Percentiles rank a stretch among this genome's conserved stretches.
These are phyloP conservation scores for Aspergillus pseudoviridinutans DNA, from an alignment of 2,329 filamentous ascomycete genomes.

Conservation along the genomic window DNA sequence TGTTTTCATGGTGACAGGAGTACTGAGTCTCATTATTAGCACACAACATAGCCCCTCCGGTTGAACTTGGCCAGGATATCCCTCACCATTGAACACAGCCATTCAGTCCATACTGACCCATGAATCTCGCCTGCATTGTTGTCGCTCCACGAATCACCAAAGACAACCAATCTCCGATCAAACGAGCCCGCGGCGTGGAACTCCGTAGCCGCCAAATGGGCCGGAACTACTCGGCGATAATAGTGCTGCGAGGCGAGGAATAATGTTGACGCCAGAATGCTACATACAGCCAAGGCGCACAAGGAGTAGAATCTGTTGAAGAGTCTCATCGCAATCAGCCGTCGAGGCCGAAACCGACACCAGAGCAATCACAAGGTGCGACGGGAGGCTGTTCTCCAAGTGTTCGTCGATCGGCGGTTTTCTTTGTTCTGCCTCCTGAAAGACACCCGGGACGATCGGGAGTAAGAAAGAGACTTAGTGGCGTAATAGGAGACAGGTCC, in stretches of 20 bases:
- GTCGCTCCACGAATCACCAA: slow-evolving; percentile 40
- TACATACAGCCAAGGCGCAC: slow-evolving; percentile 25
- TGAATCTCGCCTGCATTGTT: slow-evolving; percentile 25
- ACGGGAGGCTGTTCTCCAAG: background rate
- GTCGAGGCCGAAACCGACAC: slow-evolving; percentile 5
- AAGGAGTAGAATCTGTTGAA: slow-evolving; percentile 30
- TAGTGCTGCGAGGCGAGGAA: slow-evolving; percentile 23
- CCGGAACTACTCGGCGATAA: slow-evolving; percentile 17
- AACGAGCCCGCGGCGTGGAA: slow-evolving; percentile 20
- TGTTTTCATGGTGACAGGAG: slow-evolving; percentile 32
- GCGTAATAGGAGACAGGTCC: background rate
- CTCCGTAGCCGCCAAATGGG: slow-evolving; percentile 9
- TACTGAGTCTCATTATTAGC: slow-evolving; percentile 19
- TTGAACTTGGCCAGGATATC: background rate
- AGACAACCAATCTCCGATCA: slow-evolving; percentile 32
- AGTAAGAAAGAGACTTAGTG: background rate
- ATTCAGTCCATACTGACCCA: slow-evolving; percentile 32
- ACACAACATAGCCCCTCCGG: background rate
- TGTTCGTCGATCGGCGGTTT: background rate
- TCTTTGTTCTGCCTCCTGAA: slow-evolving; percentile 4
- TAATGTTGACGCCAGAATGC: slow-evolving; percentile 28
- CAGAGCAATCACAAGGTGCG: slow-evolving; percentile 2
- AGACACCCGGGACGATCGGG: background rate
- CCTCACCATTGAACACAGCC: slow-evolving; percentile 35
- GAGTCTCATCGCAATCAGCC: slow-evolving; percentile 18